phyloP scores from a whole-genome alignment of 2,329 filamentous ascomycete genomes.

The Diaporthe longicolla region DNA sequence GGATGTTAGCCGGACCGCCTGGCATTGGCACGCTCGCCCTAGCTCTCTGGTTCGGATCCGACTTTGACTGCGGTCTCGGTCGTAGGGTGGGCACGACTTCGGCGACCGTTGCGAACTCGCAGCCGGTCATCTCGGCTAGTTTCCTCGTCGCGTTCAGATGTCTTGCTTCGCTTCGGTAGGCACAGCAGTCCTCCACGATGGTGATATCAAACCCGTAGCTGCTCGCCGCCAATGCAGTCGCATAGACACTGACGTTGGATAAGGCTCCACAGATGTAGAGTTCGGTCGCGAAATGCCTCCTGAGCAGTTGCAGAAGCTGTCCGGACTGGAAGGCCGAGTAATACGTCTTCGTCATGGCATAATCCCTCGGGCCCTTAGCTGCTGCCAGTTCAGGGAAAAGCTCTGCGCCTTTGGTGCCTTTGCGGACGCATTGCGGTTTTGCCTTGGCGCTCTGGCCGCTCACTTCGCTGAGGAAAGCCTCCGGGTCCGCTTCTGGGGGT shows the following conservation, averaged over 20 bases:
- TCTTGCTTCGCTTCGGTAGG: slow-evolving; percentile 78
- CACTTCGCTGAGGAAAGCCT: slow-evolving; percentile 54
- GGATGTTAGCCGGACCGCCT: slow-evolving; percentile 42
- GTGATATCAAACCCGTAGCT: slow-evolving; percentile 90
- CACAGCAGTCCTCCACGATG: slow-evolving; percentile 89
- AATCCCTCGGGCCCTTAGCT: slow-evolving; percentile 63
- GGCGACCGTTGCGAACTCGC: slow-evolving; percentile 71
- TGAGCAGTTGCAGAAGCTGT: slow-evolving; percentile 79
- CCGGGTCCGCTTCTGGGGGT: slow-evolving; percentile 49
- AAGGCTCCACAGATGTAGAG: slow-evolving; percentile 90
- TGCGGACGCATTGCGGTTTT: slow-evolving; percentile 59
- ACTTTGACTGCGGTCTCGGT: slow-evolving; percentile 35
- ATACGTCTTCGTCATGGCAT: slow-evolving; percentile 76
- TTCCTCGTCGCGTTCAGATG: slow-evolving; percentile 79
- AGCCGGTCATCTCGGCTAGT: slow-evolving; percentile 82
- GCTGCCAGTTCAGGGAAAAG: slow-evolving; percentile 60
- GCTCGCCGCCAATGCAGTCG: slow-evolving; percentile 91
- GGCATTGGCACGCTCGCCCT: slow-evolving; percentile 42
- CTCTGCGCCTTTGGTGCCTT: slow-evolving; percentile 61
- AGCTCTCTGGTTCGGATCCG: slow-evolving; percentile 44
- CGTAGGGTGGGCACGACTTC: slow-evolving; percentile 63
- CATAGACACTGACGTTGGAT: slow-evolving; percentile 90
- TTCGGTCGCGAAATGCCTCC: slow-evolving; percentile 90
- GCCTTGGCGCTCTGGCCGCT: slow-evolving; percentile 44
- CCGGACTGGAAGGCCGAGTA: slow-evolving; percentile 91